Conservation (phyloP, 176 grass and related monocot genomes). For the Carex myosuroides region DNA sequence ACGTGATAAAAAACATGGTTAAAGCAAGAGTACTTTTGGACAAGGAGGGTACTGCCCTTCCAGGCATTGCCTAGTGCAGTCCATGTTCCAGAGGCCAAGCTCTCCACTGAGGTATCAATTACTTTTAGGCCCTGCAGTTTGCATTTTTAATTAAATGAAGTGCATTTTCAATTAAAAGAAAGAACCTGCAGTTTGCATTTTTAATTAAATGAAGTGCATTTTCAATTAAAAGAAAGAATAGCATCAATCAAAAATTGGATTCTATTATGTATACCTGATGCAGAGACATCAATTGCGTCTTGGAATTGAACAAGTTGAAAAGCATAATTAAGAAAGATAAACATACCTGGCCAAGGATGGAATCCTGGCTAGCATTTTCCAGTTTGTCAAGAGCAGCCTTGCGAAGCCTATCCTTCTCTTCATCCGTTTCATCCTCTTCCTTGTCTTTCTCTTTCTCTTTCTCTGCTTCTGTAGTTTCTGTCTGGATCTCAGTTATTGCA, state of each 20-base stretch:
- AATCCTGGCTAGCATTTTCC: slow-evolving; percentile 81
- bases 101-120: slow-evolving; percentile 81
- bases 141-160: neutral
- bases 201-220: neutral
- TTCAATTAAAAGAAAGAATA: neutral
- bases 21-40: slow-evolving; percentile 54
- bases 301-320: neutral
- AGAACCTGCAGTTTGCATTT: slow-evolving; percentile 37
- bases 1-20: neutral
- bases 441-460: slow-evolving; percentile 23
- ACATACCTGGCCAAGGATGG: slow-evolving; percentile 65
- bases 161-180: slow-evolving; percentile 1
- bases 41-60: slow-evolving; percentile 65
- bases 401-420: slow-evolving; percentile 28
- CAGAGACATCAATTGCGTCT: neutral
- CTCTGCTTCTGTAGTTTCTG: slow-evolving; percentile 16
- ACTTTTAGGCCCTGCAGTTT: slow-evolving; percentile 73
- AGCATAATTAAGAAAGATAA: neutral
- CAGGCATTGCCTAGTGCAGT: slow-evolving; percentile 70
- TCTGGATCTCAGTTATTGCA: slow-evolving; percentile 58
- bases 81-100: slow-evolving; percentile 68
- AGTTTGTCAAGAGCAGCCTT: slow-evolving; percentile 58
- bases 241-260: neutral
- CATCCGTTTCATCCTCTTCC: slow-evolving; percentile 15
- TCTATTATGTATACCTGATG: neutral